Percentiles rank a stretch among this genome's conserved stretches.
phyloP scores from a whole-genome alignment of 2,329 filamentous ascomycete species.

The Microsporum audouinii region DNA sequence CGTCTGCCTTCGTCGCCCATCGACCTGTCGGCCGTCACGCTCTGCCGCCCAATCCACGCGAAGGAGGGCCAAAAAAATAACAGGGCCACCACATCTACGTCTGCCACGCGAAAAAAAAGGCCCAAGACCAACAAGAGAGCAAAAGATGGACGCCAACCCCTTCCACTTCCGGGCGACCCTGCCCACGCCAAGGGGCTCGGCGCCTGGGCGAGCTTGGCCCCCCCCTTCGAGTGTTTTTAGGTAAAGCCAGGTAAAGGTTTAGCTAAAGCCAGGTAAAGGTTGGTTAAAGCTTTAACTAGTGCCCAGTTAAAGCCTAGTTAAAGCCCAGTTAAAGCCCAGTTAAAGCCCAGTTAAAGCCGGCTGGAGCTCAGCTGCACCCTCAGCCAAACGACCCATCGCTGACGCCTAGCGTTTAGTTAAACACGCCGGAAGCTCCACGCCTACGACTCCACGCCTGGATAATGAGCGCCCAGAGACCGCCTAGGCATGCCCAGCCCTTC shows the following conservation, averaged over 20 bases:
- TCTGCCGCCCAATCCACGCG: no score
- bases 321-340: not conserved
- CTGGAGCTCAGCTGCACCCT: no score
- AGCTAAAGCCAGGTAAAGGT: not conserved
- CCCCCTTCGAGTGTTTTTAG: not conserved
- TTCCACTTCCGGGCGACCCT: conserved; percentile 1
- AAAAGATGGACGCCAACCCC: not conserved
- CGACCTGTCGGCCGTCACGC: no score
- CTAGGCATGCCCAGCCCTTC: not conserved
- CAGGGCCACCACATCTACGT: not conserved
- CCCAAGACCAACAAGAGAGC: not conserved
- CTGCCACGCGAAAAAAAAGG: not conserved
- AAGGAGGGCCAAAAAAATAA: no score
- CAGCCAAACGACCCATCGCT: no score
- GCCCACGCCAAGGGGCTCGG: not conserved
- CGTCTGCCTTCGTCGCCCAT: not conserved
- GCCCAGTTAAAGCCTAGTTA: not conserved
- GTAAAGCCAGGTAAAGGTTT: not conserved
- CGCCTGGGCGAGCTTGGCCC: not conserved
- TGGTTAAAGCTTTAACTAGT: not conserved
- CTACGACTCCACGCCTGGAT: no score
- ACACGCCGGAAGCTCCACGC: not conserved
- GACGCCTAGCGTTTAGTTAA: not conserved
- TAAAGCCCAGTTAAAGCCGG: not conserved
- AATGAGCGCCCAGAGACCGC: no score